Evolutionary conservation across 768 basidiomycete genomes (phyloP).

Genomic region (Trametopsis cervina): DNA sequence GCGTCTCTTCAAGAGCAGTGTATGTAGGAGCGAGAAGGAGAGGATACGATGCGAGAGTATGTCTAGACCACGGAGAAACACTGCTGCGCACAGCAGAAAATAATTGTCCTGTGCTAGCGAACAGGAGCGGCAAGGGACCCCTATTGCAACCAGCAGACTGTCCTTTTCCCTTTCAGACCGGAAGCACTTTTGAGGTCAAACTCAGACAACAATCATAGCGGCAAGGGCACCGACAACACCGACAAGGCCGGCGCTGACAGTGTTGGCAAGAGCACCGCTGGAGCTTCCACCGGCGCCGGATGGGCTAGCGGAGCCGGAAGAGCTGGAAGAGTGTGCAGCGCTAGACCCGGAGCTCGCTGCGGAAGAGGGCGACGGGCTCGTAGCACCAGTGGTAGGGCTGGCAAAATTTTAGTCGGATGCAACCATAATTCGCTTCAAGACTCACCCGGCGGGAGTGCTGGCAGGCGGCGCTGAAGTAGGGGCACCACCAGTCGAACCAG

Average conservation of each 20-base stretch:
- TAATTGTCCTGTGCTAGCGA: conserved; percentile 1
- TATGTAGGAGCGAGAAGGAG: not conserved
- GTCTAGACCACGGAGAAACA: not conserved
- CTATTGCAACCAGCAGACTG: not conserved
- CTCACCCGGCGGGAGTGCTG: conserved; percentile 1
- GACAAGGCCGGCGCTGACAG: conserved; percentile 35
- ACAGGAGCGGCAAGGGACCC: not conserved
- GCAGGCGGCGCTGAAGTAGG: conserved; percentile 5
- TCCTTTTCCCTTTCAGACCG: not conserved
- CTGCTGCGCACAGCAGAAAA: not conserved
- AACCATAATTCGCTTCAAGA: conserved; percentile 1
- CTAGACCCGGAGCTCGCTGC: conserved; percentile 1
- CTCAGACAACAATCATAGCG: conserved; percentile 33
- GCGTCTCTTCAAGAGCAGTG: not conserved
- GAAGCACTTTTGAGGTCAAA: not conserved
- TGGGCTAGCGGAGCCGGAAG: conserved; percentile 13
- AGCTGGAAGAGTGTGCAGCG: conserved; percentile 7
- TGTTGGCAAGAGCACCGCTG: conserved; percentile 20
- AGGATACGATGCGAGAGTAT: conserved; percentile 3
- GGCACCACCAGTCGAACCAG: not conserved
- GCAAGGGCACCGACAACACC: conserved; percentile 32
- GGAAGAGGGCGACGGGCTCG: conserved; percentile 3
- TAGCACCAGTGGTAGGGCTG: not conserved
- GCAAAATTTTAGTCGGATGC: not conserved
- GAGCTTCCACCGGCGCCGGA: conserved; percentile 12